Evolutionary conservation across 202 grass and related monocot genomes (phyloP), one percentile per base, ranked within the genome.

Genomic region (Brachypodium distachyon): DNA sequence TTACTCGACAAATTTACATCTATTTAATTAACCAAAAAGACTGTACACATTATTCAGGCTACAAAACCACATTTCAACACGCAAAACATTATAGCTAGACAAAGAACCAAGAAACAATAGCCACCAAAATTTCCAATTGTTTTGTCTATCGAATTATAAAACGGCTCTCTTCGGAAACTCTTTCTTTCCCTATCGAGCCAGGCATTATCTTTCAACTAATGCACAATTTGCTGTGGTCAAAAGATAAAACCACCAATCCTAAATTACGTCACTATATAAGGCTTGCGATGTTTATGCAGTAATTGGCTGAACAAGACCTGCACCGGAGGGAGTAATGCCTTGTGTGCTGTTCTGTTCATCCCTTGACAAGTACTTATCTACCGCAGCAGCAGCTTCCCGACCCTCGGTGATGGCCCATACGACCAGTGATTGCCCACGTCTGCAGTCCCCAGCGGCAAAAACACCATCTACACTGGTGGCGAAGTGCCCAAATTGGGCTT

Each of bases 321-420:
- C 89, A 17, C 66, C 81, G 1, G 78, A 82, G 27, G 80, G 34
- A 40, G 59, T 53, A 8, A 75, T 63, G 40, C 44, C 79, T 3
- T 72, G 46, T 14, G 62, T 55, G 3, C 41, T 36, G 31, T 52
- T 79, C 7, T 38, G 67, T 66, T 83, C 83, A 55, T 89, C 76
- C 73, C 49, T 90, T 76, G 83, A 87, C 47, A 99, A 80, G 67
- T 89, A 99, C 43, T 81, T 89, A 41, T 99, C 96, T 1, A 89
- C 89, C 5, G 85, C 58, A 10, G 92, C 80, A 55, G 92, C 96
- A 67, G 92, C 87, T 76, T 96, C 83, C 40, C 96, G 89, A 38
- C 96, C 92, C 78, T 99, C 96, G 0, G 88, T 99, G 81, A 96
- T 99, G 64, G 92, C 96, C 96, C 96, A 99, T 76, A 99, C 96